Conservation (phyloP, 352 stramenopile species). For the Pythium guiyangense region DNA sequence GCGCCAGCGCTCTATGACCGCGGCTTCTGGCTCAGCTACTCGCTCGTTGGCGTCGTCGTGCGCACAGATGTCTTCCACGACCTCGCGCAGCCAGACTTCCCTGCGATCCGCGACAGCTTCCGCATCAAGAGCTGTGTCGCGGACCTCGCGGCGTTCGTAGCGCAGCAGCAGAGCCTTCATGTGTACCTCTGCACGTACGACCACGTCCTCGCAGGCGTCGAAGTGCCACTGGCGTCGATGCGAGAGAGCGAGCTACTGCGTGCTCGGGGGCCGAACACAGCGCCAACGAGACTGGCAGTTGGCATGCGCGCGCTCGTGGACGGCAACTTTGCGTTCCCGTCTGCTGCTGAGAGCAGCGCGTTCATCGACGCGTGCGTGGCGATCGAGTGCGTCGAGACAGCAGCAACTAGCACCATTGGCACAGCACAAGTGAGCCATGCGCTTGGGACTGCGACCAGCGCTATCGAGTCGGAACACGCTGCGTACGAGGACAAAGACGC, state of each 20-base stretch:
- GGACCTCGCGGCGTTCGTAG: constrained; percentile 39
- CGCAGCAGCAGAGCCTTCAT: constrained; percentile 24
- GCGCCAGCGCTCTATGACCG: constrained; percentile 5
- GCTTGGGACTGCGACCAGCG: neutral
- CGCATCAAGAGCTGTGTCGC: constrained; percentile 47
- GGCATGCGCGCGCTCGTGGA: constrained; percentile 16
- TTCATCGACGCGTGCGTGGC: constrained; percentile 26
- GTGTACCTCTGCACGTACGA: constrained; percentile 77
- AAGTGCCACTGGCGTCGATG: constrained; percentile 40
- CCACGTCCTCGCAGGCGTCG: constrained; percentile 45
- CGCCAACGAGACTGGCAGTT: neutral
- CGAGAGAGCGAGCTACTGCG: constrained; percentile 20
- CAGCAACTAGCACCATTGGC: neutral
- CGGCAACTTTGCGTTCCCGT: constrained; percentile 40
- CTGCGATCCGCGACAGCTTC: constrained; percentile 69
- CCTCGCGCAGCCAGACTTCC: constrained; percentile 48
- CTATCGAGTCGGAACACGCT: neutral
- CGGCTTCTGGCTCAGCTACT: constrained; percentile 83
- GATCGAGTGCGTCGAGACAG: constrained; percentile 17
- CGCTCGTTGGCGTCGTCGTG: constrained; percentile 77
- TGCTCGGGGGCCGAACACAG: neutral
- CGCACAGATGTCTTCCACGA: constrained; percentile 77
- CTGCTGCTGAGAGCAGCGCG: constrained; percentile 21
- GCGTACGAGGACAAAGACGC: neutral
- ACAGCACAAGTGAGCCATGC: too few relatives aligned